Conservation (phyloP, 176 grass and related monocot genomes). For the Rhynchospora tenuis region DNA sequence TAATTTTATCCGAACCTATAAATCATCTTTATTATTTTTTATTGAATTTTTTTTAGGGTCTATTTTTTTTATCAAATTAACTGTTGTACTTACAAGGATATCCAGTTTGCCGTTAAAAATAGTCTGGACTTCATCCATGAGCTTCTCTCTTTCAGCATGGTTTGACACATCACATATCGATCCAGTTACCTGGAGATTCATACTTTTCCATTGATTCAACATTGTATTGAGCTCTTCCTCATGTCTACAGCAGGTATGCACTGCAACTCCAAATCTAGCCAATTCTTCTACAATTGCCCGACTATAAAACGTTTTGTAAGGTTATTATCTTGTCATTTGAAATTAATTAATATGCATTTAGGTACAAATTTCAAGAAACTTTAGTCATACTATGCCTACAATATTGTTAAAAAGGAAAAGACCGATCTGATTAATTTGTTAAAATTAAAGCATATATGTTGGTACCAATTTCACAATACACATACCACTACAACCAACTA, state of each 20-base stretch:
- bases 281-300: slow-evolving; percentile 7
- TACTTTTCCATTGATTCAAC: background rate
- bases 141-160: background rate
- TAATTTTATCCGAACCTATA: background rate
- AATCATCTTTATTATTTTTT: background rate
- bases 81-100: background rate
- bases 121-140: background rate
- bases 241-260: background rate
- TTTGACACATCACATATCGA: slow-evolving; percentile 2
- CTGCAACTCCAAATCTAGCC: background rate
- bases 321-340: background rate
- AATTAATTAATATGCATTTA: too few relatives aligned
- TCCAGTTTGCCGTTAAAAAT: slow-evolving; percentile 3
- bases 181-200: slow-evolving; percentile 1
- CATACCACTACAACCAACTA: too few relatives aligned
- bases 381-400: background rate
- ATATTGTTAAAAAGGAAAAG: too few relatives aligned
- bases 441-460: too few relatives aligned
- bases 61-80: background rate
- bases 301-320: background rate
- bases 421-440: too few relatives aligned
- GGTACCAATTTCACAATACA: too few relatives aligned
- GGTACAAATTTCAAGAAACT: too few relatives aligned
- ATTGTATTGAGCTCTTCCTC: background rate
- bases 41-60: too few relatives aligned